A percentile compares a stretch with the other conserved stretches of the same genome.
Evolutionary conservation across 202 grass and related monocot genomes (phyloP).

Genomic region (Carex sylvatica): DNA sequence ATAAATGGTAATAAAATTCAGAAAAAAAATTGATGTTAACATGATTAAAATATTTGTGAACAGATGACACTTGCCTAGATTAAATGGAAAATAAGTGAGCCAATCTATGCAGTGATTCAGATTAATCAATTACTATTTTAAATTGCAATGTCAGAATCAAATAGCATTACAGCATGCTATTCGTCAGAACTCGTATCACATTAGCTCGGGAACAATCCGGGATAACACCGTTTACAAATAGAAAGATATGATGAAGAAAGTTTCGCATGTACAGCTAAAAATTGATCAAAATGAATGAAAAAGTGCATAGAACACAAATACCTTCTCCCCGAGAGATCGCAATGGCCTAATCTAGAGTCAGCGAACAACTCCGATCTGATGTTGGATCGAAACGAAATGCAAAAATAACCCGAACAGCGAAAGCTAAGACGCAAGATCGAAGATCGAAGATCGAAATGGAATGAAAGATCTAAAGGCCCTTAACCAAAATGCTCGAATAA

Average conservation of each 20-base stretch:
- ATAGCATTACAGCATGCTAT: neutral
- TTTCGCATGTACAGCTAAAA: neutral
- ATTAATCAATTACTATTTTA: conserved; percentile 4
- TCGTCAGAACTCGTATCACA: neutral
- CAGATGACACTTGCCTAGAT: neutral
- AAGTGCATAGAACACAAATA: neutral
- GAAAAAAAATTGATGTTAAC: neutral
- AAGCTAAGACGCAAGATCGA: neutral
- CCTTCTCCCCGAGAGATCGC: neutral
- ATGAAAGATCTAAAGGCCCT: neutral
- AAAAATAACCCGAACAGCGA: neutral
- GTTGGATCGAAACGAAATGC: conserved; percentile 2
- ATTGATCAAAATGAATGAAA: neutral
- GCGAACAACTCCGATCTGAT: conserved; percentile 12
- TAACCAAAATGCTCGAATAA: neutral
- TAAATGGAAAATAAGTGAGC: neutral
- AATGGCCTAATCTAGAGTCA: neutral
- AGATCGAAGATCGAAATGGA: neutral
- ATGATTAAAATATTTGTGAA: neutral
- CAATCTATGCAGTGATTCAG: neutral
- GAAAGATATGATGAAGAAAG: neutral
- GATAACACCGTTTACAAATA: neutral
- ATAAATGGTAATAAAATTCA: neutral
- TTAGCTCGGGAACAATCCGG: neutral
- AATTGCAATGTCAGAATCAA: neutral